Conservation (phyloP, 208 protist species). For the Porcisia hertigi region DNA sequence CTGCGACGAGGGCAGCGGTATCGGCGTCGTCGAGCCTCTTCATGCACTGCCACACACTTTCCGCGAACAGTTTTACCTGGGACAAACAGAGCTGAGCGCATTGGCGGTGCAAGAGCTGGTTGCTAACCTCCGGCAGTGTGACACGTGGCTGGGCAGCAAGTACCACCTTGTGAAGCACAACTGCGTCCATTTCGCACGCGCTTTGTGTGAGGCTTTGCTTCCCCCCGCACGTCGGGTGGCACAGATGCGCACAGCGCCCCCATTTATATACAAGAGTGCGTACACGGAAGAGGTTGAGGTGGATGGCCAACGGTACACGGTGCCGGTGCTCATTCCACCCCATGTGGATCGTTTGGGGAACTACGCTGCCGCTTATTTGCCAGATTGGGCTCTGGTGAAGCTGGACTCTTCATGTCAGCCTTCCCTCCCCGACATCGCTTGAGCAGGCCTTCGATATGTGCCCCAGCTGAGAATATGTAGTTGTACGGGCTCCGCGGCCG, state of each 20-base stretch:
- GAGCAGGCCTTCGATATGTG: background rate
- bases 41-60: conserved; percentile 65
- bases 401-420: conserved; percentile 47
- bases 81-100: conserved; percentile 43
- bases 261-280: conserved; percentile 26
- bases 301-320: conserved; percentile 11
- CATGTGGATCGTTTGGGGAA: conserved; percentile 47
- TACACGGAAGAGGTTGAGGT: conserved; percentile 37
- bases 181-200: conserved; percentile 71
- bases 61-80: conserved; percentile 72
- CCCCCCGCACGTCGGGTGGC: conserved; percentile 37
- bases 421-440: conserved; percentile 1
- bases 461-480: background rate
- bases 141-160: conserved; percentile 39
- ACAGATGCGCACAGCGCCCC: conserved; percentile 10
- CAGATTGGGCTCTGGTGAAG: conserved; percentile 23
- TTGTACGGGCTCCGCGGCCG: background rate
- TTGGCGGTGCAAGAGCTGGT: conserved; percentile 38
- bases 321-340: conserved; percentile 51
- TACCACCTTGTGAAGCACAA: conserved; percentile 80
- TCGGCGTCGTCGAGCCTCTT: conserved; percentile 43
- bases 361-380: conserved; percentile 29
- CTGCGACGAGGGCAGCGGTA: conserved; percentile 40
- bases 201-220: conserved; percentile 43
- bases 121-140: conserved; percentile 26